A percentile compares a stretch with the other conserved stretches of the same genome.
phyloP scores from a whole-genome alignment of 2,329 filamentous ascomycete genomes.

The Venturiaceae sp. region DNA sequence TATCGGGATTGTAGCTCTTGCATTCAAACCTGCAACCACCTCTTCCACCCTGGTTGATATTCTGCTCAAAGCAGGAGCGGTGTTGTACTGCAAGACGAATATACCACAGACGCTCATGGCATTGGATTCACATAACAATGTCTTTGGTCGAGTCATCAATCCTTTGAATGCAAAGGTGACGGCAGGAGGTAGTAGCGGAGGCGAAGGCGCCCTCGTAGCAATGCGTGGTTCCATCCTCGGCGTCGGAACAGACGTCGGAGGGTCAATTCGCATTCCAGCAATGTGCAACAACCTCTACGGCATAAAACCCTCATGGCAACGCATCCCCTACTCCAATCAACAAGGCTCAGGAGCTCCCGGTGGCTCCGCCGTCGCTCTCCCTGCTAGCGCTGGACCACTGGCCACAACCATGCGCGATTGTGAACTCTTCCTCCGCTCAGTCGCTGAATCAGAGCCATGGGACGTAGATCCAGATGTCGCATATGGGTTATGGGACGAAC shows the following conservation, averaged over 20 bases:
- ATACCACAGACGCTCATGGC: slow-evolving; percentile 45
- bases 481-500: slow-evolving; percentile 26
- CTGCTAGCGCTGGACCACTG: slow-evolving; percentile 36
- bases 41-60: slow-evolving; percentile 32
- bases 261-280: slow-evolving; percentile 41
- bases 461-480: slow-evolving; percentile 33
- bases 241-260: slow-evolving; percentile 46
- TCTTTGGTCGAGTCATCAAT: slow-evolving; percentile 37
- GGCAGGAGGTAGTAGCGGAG: slow-evolving; percentile 42
- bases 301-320: slow-evolving; percentile 32
- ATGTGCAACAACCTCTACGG: slow-evolving; percentile 41
- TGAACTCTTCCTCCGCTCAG: slow-evolving; percentile 43
- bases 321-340: slow-evolving; percentile 44
- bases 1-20: slow-evolving; percentile 31
- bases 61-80: slow-evolving; percentile 35
- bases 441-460: slow-evolving; percentile 45
- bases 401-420: slow-evolving; percentile 39
- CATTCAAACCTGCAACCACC: slow-evolving; percentile 29
- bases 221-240: slow-evolving; percentile 39
- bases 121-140: slow-evolving; percentile 42
- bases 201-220: slow-evolving; percentile 42
- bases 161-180: slow-evolving; percentile 37
- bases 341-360: slow-evolving; percentile 37
- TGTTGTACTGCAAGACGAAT: slow-evolving; percentile 45
- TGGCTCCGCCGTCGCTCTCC: slow-evolving; percentile 33